Evolutionary conservation across 805 yeast genomes (phyloP), one percentile per base, ranked within the genome.

Genomic region (Schwanniomyces vanrijiae): DNA sequence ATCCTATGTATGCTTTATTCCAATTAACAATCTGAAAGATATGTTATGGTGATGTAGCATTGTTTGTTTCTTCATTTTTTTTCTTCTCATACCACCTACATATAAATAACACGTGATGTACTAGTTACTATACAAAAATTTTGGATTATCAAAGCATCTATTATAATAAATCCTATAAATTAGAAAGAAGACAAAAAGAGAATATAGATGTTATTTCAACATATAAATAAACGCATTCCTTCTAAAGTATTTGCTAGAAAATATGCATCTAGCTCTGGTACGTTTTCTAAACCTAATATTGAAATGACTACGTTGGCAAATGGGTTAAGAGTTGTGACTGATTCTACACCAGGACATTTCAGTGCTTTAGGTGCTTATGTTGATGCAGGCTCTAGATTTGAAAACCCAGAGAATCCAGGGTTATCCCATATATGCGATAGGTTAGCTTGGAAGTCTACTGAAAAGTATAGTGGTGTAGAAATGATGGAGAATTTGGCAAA

Each of bases 321-420:
- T 67, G 97, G 97, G 2, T 69, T 91, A 31, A 76, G 85, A 52
- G 85, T 92, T 5, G 91, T 90, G 9, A 86, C 96, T 3, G 94
- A 90, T 50, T 83, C 88, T 38, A 79, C 86, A 0, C 94, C 97
- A 1, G 90, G 96, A 34, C 96, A 91, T 65, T 94, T 94, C 62
- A 78, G 92, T 48, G 96, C 97, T 0, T 66, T 91, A 39, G 98
- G 98, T 1, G 78, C 92, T 39, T 94, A 89, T 60, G 78, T 94
- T 4, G 86, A 88, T 59, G 96, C 96, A 1, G 99, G 99, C 1
- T 85, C 96, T 2, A 77, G 98, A 42, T 90, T 75, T 61, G 98
- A 94, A 66, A 72, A 76, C 25, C 65, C 72, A 2, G 54, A 59
- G 22, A 73, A 70, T 2, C 78, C 82, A 31, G 99, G 99, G 0